Base-by-base conservation (phyloP, 805 yeast genomes). In the Saccharomycopsis selenospora region DNA sequence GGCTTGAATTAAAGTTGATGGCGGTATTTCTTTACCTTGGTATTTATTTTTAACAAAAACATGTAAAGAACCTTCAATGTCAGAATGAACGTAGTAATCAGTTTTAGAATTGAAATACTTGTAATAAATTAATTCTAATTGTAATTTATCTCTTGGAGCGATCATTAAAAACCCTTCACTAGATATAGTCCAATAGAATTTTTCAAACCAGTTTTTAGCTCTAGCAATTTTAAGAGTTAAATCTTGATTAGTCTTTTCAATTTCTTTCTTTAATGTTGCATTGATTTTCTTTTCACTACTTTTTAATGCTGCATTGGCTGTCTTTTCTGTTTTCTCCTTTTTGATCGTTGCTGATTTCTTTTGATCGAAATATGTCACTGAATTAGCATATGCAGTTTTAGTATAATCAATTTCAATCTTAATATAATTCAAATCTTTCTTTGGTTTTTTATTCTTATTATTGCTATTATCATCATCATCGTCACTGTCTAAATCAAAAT, bases 181-280 rank as follows among this genome's bases (percentile, higher is more conserved):
- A 0, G 96, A 77, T n/a, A 90, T 70, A 60, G 93, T 93, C 99
- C 99, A 93, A 59, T 73, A 79, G 63, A 82, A 91, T 64, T 91
- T 93, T 61, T 93, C 99, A 67, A 93, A 93, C 86, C 96, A 90
- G 61, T 71, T 82, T 42, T 87, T 88, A 3, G 76, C 71, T 42
- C 97, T 74, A 27, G 85, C 67, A 33, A 76, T 79, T 53, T 76
- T 80, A 49, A 83, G 66, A 8, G 61, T 51, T 29, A 72, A 63
- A 3, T 70, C 71, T 42, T 72, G 72, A 45, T 72, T 73, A 41
- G 82, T 79, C 50, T 77, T 78, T 45, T 77, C 79, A 50, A 85
- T 66, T 44, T 75, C 74, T 56, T 75, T 77, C 47, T 78, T 77
- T 58, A 90, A 66, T 58, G 90, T 96, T 23, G 75, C 78, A 44